Evolutionary conservation across 2,329 filamentous ascomycete genomes (phyloP).

Genomic region (Phaeoacremonium minimum): DNA sequence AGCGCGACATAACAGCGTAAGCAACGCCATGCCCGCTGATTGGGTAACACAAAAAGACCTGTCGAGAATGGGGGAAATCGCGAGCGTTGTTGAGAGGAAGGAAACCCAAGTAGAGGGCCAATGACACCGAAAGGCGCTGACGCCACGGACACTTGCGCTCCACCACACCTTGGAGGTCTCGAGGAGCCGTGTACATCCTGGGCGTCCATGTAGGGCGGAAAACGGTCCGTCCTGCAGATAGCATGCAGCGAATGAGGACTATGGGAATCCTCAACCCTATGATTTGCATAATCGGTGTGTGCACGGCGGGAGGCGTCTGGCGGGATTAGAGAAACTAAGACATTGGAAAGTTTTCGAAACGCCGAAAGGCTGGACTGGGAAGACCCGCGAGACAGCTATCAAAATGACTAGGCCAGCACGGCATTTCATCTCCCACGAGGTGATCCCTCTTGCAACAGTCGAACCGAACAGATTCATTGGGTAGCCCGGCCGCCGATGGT

Average conservation of each 20-base stretch:
- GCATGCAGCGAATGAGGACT: slow-evolving; percentile 18
- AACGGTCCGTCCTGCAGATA: slow-evolving; percentile 29
- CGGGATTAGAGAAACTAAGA: slow-evolving; percentile 1
- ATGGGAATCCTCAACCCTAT: slow-evolving; percentile 3
- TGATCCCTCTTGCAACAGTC: no score
- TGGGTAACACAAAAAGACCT: not conserved
- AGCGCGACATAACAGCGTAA: not conserved
- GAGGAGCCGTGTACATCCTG: not conserved
- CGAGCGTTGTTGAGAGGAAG: no score
- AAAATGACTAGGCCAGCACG: no score
- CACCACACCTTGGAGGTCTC: not conserved
- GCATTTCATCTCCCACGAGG: no score
- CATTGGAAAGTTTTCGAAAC: no score
- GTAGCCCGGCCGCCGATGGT: no score
- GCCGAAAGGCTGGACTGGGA: no score
- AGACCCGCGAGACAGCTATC: no score
- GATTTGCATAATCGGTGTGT: slow-evolving; percentile 7
- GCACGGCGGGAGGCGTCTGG: not conserved
- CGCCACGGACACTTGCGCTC: not conserved
- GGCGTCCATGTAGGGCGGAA: slow-evolving; percentile 25
- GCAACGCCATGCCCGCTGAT: not conserved
- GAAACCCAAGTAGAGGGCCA: no score
- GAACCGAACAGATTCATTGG: no score
- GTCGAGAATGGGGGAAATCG: no score
- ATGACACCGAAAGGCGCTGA: no score